Conservation (phyloP, 2,329 filamentous ascomycete genomes). For the Byssothecium circinans region DNA sequence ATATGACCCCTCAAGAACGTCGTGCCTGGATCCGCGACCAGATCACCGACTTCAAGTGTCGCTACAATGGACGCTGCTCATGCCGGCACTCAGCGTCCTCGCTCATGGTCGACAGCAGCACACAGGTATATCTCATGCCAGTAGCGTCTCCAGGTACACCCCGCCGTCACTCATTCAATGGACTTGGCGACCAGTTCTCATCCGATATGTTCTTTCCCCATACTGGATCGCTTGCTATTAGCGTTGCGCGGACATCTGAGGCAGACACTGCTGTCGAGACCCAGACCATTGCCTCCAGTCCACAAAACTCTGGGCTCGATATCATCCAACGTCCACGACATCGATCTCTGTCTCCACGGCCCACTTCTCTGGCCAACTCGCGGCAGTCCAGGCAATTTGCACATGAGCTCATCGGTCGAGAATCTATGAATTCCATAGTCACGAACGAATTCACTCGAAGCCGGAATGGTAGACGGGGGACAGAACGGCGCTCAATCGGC, state of each 20-base stretch:
- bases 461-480: background rate
- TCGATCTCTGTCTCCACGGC: constrained; percentile 5
- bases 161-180: constrained; percentile 2
- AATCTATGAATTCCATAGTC: constrained; percentile 6
- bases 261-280: constrained; percentile 7
- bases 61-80: constrained; percentile 1
- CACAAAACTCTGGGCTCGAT: constrained; percentile 1
- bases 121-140: constrained; percentile 2
- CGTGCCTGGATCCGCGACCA: constrained; percentile 19
- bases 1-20: constrained; percentile 16
- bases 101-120: constrained; percentile 9
- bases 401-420: background rate
- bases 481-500: constrained; percentile 1
- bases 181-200: constrained; percentile 4
- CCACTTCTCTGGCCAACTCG: background rate
- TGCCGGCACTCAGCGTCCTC: constrained; percentile 1
- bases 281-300: background rate
- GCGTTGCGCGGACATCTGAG: constrained; percentile 7
- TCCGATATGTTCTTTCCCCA: constrained; percentile 1
- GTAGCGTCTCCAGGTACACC: background rate
- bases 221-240: constrained; percentile 5
- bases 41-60: constrained; percentile 20
- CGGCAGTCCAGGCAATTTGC: background rate
- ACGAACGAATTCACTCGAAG: background rate
- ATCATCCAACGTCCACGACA: background rate